Percentiles rank a stretch among this genome's conserved stretches.
phyloP scores from a whole-genome alignment of 2,329 filamentous ascomycete species.

The Emmonsiellopsis sp. region DNA sequence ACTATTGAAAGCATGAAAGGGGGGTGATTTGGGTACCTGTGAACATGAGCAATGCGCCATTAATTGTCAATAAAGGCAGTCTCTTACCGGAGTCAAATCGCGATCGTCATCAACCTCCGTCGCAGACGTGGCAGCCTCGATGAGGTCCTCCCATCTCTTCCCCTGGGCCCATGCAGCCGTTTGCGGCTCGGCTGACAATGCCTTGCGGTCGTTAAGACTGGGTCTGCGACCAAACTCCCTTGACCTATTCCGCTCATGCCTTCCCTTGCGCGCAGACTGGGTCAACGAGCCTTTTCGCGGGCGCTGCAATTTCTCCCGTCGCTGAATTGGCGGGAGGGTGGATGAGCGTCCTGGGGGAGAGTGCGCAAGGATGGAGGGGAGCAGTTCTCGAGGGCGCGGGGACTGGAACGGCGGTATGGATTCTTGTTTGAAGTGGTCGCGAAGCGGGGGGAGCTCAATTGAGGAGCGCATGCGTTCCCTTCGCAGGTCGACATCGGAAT shows the following conservation, averaged over 20 bases:
- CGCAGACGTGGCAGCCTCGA: constrained; percentile 86
- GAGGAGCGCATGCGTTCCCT: constrained; percentile 54
- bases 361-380: constrained; percentile 71
- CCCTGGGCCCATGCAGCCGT: constrained; percentile 63
- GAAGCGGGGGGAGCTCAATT: constrained; percentile 65
- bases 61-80: neutral
- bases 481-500: constrained; percentile 60
- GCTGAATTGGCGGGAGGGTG: constrained; percentile 74
- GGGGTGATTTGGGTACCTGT: constrained; percentile 32
- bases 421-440: constrained; percentile 62
- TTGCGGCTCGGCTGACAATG: constrained; percentile 75
- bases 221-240: constrained; percentile 65
- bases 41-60: neutral
- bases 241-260: constrained; percentile 74
- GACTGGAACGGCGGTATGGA: constrained; percentile 57
- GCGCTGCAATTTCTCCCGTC: constrained; percentile 60
- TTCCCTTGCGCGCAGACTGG: constrained; percentile 64
- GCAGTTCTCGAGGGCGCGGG: constrained; percentile 59
- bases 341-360: constrained; percentile 83
- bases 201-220: constrained; percentile 69
- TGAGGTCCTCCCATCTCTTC: constrained; percentile 92
- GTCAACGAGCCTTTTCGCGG: constrained; percentile 72
- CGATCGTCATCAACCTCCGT: constrained; percentile 80
- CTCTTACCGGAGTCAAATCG: constrained; percentile 76
- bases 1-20: constrained; percentile 29